Base-by-base conservation (phyloP, 371 early-diverging fungal species). In the Phascolomyces articulosus region DNA sequence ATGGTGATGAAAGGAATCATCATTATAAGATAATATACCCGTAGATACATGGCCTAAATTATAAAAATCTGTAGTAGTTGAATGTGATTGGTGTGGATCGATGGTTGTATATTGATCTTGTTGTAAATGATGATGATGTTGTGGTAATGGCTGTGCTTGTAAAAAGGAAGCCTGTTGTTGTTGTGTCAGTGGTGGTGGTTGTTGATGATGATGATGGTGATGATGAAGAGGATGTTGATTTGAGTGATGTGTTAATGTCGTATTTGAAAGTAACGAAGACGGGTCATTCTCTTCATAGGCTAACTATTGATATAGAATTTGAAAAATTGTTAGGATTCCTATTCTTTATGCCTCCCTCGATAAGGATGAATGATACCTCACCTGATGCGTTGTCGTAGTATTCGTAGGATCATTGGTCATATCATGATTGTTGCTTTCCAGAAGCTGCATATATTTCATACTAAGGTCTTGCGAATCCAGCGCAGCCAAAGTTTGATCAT, bases 401-500 rank as follows among this genome's bases (percentile, higher is more conserved):
- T n/a, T n/a, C n/a, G 47, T 20, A 18, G 47, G 13, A 11, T 51
- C 24, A 24, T 24, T 51, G 4, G 23, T 23, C 20, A 51, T 11
- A 8, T 51, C 51, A 51, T 51, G 11, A 51, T 51, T 51, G 51
- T 23, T 24, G 51, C 51, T 51, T 51, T 51, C 51, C 51, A 51
- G 51, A 51, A 51, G 51, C 51, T 51, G 51, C 51, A 51, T 51
- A 51, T 51, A 51, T 24, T 51, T 51, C 51, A 51, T 51, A 51
- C 24, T 23, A 51, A 51, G 24, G 24, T 51, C 51, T 24, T 51
- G 51, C 51, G 51, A 23, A n/a, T 51, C 51, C 26, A 51, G 26
- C 26, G 51, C 51, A 10, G 51, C 51, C 24, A 51, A 24, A 20
- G 51, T 51, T n/a, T 51, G 51, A 24, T 51, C 51, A 15, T 51